These are phyloP conservation scores for Cercospora sojina DNA, from an alignment of 2,329 filamentous ascomycete genomes.

Conservation along the genomic window DNA sequence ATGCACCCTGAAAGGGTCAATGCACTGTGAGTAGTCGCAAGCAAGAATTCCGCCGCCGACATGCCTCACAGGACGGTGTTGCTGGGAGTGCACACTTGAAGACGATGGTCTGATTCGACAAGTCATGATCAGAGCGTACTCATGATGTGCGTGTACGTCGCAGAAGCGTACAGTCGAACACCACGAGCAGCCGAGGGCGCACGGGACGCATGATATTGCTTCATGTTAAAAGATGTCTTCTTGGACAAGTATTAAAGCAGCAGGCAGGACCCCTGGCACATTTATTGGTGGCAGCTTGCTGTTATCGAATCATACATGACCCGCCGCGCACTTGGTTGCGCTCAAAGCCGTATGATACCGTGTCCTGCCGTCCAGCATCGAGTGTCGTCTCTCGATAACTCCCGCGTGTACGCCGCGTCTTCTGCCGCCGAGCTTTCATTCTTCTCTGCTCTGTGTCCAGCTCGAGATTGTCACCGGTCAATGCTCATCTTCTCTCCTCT, in stretches of 20 bases:
- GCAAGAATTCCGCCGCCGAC: conserved; percentile 19
- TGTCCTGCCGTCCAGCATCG: conserved; percentile 22
- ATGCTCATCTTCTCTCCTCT: conserved; percentile 14
- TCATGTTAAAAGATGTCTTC: conserved; percentile 18
- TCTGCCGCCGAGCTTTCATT: conserved; percentile 11
- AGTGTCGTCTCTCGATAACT: conserved; percentile 19
- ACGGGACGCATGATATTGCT: conserved; percentile 12
- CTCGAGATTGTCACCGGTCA: conserved; percentile 10
- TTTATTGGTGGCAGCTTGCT: conserved; percentile 24
- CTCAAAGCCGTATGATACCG: conserved; percentile 22
- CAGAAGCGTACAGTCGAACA: neutral
- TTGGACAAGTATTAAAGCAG: conserved; percentile 23
- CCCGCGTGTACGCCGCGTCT: conserved; percentile 17
- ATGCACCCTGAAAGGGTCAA: conserved; percentile 1
- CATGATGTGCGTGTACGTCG: conserved; percentile 1
- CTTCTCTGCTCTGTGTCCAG: conserved; percentile 12
- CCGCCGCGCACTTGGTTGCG: conserved; percentile 22
- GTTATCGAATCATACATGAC: conserved; percentile 25
- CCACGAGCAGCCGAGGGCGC: conserved; percentile 13
- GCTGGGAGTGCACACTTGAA: conserved; percentile 14
- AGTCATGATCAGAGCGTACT: conserved; percentile 10
- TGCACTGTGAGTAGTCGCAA: conserved; percentile 18
- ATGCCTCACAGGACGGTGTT: conserved; percentile 21
- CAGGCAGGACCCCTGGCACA: conserved; percentile 19
- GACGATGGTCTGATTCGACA: conserved; percentile 7